These are phyloP conservation scores for Vigna unguiculata DNA, from an alignment of 306 rosid genomes.

Conservation along the genomic window DNA sequence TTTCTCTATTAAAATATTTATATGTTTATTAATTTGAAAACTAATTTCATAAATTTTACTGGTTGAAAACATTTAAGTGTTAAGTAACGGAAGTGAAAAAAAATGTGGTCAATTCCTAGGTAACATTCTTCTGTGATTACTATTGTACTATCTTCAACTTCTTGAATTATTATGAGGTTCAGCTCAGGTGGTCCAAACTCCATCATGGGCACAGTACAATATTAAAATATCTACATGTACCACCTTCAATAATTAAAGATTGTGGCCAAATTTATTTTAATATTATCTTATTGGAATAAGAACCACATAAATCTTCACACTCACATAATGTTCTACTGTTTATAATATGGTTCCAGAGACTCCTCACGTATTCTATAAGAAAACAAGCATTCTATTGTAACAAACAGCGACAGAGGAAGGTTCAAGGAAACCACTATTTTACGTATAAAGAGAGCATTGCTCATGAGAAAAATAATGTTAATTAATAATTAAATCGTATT, in stretches of 20 bases:
- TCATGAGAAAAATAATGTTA: background rate
- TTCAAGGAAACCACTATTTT: conserved; percentile 38
- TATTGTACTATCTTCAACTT: background rate
- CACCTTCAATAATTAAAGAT: background rate
- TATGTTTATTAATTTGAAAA: too few relatives aligned
- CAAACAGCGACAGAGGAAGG: conserved; percentile 28
- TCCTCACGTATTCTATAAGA: too few relatives aligned
- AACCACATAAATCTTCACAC: background rate
- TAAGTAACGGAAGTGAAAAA: background rate
- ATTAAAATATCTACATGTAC: conserved; percentile 5
- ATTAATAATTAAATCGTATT: background rate
- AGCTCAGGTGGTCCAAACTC: background rate
- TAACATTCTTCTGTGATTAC: background rate
- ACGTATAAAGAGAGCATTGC: background rate
- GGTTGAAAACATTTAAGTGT: background rate
- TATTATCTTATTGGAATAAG: background rate
- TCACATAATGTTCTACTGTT: background rate
- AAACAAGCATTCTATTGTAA: conserved; percentile 11
- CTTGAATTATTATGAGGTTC: background rate
- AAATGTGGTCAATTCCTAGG: background rate
- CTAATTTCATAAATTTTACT: too few relatives aligned
- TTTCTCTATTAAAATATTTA: too few relatives aligned
- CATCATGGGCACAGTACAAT: background rate
- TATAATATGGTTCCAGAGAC: background rate
- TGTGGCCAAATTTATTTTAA: background rate